Evolutionary conservation across 2,329 filamentous ascomycete species (phyloP).

Genomic region (Aspergillus jensenii): DNA sequence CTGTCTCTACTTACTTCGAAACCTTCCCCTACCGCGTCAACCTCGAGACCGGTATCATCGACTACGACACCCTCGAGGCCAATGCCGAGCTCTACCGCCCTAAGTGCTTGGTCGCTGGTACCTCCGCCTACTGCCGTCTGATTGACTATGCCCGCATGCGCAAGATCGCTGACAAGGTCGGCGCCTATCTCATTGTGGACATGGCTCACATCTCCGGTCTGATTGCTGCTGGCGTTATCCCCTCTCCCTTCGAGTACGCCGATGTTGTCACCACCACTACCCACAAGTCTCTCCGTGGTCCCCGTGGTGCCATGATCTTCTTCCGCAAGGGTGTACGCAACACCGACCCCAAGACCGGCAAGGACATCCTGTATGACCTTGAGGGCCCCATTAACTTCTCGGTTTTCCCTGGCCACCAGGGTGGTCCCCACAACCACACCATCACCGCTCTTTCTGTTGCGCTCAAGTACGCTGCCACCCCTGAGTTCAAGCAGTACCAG

Average conservation of each 20-base stretch:
- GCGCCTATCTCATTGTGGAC: slow-evolving; percentile 89
- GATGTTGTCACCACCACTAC: slow-evolving; percentile 98
- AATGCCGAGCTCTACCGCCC: slow-evolving; percentile 86
- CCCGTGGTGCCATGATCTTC: slow-evolving; percentile 97
- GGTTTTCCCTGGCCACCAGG: slow-evolving; percentile 97
- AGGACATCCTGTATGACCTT: slow-evolving; percentile 83
- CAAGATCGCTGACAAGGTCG: slow-evolving; percentile 84
- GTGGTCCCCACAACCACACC: slow-evolving; percentile 97
- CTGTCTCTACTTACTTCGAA: slow-evolving; percentile 98
- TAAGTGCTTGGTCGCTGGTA: slow-evolving; percentile 92
- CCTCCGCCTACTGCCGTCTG: slow-evolving; percentile 91
- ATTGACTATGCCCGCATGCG: slow-evolving; percentile 95
- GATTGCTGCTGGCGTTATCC: slow-evolving; percentile 86
- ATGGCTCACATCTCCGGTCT: slow-evolving; percentile 98
- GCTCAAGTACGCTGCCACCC: slow-evolving; percentile 84
- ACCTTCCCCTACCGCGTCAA: slow-evolving; percentile 92
- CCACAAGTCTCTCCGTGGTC: slow-evolving; percentile 94
- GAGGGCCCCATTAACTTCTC: slow-evolving; percentile 93
- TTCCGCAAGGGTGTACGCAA: slow-evolving; percentile 88
- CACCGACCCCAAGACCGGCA: slow-evolving; percentile 80
- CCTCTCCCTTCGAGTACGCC: slow-evolving; percentile 82
- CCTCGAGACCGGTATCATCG: slow-evolving; percentile 86
- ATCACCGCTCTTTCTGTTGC: slow-evolving; percentile 94
- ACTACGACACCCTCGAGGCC: slow-evolving; percentile 89
- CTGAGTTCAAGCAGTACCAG: slow-evolving; percentile 92